These are phyloP conservation scores for Boletellus ananas DNA, from an alignment of 768 basidiomycete genomes.

Conservation along the genomic window DNA sequence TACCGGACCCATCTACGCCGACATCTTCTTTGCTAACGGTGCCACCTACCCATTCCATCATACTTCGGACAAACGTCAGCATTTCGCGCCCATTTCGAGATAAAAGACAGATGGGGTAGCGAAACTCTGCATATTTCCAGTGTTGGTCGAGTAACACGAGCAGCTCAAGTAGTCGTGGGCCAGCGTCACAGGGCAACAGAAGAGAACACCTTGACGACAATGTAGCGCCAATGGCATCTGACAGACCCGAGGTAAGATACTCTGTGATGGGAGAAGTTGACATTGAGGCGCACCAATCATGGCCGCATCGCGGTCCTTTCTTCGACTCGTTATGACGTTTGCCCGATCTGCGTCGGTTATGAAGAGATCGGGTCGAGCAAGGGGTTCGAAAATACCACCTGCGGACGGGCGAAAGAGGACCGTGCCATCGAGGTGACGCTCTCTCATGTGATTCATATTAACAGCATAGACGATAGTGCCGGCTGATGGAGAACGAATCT, in stretches of 20 bases:
- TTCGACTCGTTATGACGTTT: conserved; percentile 75
- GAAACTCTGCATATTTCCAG: conserved; percentile 85
- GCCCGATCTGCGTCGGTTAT: conserved; percentile 91
- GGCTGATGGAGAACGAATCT: conserved; percentile 94
- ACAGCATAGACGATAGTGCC: conserved; percentile 96
- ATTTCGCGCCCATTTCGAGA: conserved; percentile 90
- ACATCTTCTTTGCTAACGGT: conserved; percentile 91
- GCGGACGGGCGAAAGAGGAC: conserved; percentile 72
- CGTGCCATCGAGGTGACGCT: conserved; percentile 93
- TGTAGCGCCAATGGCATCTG: conserved; percentile 88
- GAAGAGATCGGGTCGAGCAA: conserved; percentile 86
- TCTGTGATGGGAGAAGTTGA: not conserved
- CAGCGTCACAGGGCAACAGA: conserved; percentile 88
- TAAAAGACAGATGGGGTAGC: conserved; percentile 90
- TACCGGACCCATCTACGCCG: conserved; percentile 66
- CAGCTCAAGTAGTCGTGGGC: conserved; percentile 93
- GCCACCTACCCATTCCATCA: conserved; percentile 99
- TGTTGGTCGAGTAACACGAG: conserved; percentile 95
- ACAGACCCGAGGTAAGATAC: not conserved
- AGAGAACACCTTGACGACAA: conserved; percentile 77
- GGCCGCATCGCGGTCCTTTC: conserved; percentile 87
- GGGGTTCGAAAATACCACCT: conserved; percentile 80
- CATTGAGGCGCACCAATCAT: conserved; percentile 61
- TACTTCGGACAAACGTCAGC: conserved; percentile 87
- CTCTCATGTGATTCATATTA: conserved; percentile 92